phyloP scores from a whole-genome alignment of 164 flowering plant species.

The Aristolochia contorta region DNA sequence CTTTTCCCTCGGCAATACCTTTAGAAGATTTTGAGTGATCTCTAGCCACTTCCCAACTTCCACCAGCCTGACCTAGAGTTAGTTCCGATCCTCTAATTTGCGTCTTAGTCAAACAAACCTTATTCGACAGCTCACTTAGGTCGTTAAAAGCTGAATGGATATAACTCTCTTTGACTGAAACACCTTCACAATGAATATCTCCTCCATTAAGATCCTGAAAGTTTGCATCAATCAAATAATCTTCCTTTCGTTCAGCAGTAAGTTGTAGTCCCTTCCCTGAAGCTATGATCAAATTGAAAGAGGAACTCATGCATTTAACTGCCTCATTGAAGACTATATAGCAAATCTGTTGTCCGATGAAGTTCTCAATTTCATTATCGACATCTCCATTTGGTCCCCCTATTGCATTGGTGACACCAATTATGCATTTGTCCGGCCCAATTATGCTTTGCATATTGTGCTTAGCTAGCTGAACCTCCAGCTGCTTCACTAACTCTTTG shows the following conservation, averaged over 20 bases:
- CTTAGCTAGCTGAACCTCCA: slow-evolving; percentile 8
- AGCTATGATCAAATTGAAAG: neutral
- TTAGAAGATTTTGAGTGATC: slow-evolving; percentile 8
- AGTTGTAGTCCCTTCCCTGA: neutral
- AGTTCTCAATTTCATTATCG: slow-evolving; percentile 11
- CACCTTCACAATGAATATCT: neutral
- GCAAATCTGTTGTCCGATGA: neutral
- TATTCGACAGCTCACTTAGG: slow-evolving; percentile 29
- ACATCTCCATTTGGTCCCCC: slow-evolving; percentile 2
- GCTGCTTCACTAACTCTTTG: slow-evolving; percentile 18
- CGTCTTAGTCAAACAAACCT: slow-evolving; percentile 19
- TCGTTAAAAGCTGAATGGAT: slow-evolving; percentile 1
- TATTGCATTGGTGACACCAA: too few species aligned
- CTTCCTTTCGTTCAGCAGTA: neutral
- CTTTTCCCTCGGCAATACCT: slow-evolving; percentile 1
- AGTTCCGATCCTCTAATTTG: slow-evolving; percentile 20
- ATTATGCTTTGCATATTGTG: slow-evolving; percentile 13
- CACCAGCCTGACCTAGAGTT: slow-evolving; percentile 13
- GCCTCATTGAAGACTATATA: neutral
- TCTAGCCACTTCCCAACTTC: slow-evolving; percentile 5
- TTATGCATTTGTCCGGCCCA: slow-evolving; percentile 19
- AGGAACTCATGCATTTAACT: neutral
- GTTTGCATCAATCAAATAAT: neutral
- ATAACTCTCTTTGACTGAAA: neutral
- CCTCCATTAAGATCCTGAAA: neutral